Evolutionary conservation across 441 rosid genomes (phyloP), one percentile per base, ranked within the genome.

Genomic region (Pelargonium cotyledonis): DNA sequence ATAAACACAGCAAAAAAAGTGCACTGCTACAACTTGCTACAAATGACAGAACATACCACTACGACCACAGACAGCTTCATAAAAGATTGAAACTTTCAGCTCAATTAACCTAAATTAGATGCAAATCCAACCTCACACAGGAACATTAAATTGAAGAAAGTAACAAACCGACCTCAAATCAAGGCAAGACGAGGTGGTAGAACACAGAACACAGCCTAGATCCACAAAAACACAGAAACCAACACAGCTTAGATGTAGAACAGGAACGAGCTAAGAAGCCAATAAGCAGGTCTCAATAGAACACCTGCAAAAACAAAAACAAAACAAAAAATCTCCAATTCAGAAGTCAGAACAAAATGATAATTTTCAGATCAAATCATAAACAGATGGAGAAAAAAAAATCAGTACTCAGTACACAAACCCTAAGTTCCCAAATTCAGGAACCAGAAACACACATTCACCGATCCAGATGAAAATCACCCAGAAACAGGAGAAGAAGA

Each of bases 91-190:
- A 78, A 63, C 63, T 68, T 65, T 67, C 70, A 31, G 63, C 47
- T 68, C 66, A 51, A 70, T 69, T 16, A 53, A 35, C 49, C 57
- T 29, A 80, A 70, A 75, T 49, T 21, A 8, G 60, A 23, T 43
- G 57, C 18, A 69, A 53, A 19, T 21, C 64, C 64, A 60, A 23
- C 21, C 21, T 26, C 64, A 68, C 43, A 65, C 47, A 68, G 7
- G 14, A 26, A 44, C 44, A 53, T 9, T 31, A 21, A 70, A 72
- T 43, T 31, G 53, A 23, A 15, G 35, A 6, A 67, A 69, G 57
- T 65, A 70, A 18, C 51, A 58, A 16, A 60, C 66, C n/a, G 72
- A 84, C 85, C 84, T 77, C 19, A 80, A 76, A 79, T 74, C 72
- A 75, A 77, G 73, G 74, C 77, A 73, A 73, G 77, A 70, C 63